Evolutionary conservation across 202 grass and related monocot species (phyloP).

Genomic region (Schoenoplectus triqueter): DNA sequence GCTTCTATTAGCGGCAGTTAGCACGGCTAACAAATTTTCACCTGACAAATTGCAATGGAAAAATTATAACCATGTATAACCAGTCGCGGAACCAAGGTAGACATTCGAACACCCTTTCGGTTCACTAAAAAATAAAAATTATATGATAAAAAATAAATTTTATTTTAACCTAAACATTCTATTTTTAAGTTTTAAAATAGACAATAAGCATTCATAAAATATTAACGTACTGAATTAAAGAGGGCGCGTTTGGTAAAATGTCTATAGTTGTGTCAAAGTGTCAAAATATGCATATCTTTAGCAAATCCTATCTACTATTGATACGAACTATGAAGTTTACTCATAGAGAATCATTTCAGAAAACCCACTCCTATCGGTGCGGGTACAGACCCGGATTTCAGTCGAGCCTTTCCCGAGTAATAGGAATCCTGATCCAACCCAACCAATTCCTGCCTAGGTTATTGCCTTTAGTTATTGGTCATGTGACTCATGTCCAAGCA

Average conservation of each 20-base stretch:
- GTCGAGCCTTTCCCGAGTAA: too few relatives aligned
- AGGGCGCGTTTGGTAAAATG: not conserved
- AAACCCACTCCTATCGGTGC: not conserved
- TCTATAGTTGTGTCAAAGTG: not conserved
- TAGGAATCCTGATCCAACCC: too few relatives aligned
- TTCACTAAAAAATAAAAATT: too few relatives aligned
- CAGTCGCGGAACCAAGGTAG: too few relatives aligned
- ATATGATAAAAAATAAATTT: not conserved
- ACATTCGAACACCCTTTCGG: too few relatives aligned
- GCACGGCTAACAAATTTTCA: not conserved
- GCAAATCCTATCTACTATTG: not conserved
- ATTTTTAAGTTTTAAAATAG: not conserved
- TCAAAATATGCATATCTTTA: not conserved
- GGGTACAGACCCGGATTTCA: not conserved
- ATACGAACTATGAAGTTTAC: too few relatives aligned
- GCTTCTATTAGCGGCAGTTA: not conserved
- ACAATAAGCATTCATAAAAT: not conserved
- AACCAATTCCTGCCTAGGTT: too few relatives aligned
- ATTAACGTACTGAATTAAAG: not conserved
- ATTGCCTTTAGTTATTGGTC: too few relatives aligned
- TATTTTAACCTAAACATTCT: not conserved
- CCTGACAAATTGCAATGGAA: not conserved
- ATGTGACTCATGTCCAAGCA: too few relatives aligned
- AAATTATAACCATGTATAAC: not conserved
- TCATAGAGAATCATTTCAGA: not conserved